Evolutionary conservation across 768 basidiomycete species (phyloP).

Genomic region (Rhodotorula sphaerocarpa): DNA sequence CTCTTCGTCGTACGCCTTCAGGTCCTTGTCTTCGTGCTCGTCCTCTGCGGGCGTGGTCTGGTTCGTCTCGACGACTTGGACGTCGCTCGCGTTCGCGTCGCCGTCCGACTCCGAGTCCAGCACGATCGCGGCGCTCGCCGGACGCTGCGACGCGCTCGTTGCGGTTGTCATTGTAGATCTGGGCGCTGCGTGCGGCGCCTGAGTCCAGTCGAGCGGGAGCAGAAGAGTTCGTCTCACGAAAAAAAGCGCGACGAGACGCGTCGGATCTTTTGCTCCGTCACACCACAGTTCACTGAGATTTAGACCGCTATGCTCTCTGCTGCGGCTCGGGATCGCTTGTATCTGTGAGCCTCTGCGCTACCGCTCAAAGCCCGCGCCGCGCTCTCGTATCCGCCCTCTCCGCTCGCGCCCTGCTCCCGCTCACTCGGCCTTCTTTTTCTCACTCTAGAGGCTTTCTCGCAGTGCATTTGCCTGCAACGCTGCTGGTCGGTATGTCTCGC

Average conservation of each 20-base stretch:
- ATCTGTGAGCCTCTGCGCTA: constrained; percentile 13
- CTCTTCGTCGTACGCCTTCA: too few species aligned
- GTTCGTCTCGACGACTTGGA: background rate
- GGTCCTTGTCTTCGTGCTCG: background rate
- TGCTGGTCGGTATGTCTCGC: constrained; percentile 51
- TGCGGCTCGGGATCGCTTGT: constrained; percentile 20
- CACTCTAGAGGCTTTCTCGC: constrained; percentile 21
- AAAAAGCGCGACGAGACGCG: too few species aligned
- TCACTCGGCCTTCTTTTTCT: background rate
- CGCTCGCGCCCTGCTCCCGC: background rate
- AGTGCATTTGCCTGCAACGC: constrained; percentile 60
- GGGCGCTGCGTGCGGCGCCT: too few species aligned
- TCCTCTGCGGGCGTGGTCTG: background rate
- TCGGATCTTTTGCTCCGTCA: background rate
- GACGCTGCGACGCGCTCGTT: too few species aligned
- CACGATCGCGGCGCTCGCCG: background rate
- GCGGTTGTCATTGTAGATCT: too few species aligned
- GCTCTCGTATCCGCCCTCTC: too few species aligned
- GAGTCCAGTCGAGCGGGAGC: too few species aligned
- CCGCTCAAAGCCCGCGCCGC: too few species aligned
- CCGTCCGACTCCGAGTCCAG: constrained; percentile 1
- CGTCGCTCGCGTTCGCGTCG: background rate
- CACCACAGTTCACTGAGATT: too few species aligned
- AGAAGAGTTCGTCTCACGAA: too few species aligned
- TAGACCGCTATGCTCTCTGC: background rate